These are phyloP conservation scores for Dioszegia aurantiaca DNA, from an alignment of 768 basidiomycete species.

Conservation along the genomic window DNA sequence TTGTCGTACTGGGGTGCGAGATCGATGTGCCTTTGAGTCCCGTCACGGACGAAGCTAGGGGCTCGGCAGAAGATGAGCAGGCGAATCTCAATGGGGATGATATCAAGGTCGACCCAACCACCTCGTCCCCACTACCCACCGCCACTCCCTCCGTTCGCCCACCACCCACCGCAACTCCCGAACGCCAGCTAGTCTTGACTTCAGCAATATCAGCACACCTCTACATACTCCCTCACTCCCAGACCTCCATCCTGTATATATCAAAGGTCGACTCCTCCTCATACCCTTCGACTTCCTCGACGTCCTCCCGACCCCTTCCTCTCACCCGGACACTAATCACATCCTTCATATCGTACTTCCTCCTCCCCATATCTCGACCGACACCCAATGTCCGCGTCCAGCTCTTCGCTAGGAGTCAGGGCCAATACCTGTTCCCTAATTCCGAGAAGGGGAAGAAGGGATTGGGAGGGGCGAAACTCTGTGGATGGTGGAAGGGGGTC, in stretches of 20 bases:
- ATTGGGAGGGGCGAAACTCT: constrained; percentile 72
- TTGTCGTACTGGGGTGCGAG: constrained; percentile 62
- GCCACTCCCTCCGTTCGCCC: not conserved
- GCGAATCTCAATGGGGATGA: not conserved
- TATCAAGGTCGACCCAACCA: no score
- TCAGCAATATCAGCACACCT: constrained; percentile 60
- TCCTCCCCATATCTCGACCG: constrained; percentile 64
- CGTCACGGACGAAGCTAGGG: not conserved
- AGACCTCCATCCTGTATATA: constrained; percentile 74
- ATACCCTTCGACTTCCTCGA: constrained; percentile 60
- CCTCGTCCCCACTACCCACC: not conserved
- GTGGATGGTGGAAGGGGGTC: constrained; percentile 88
- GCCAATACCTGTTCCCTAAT: constrained; percentile 91
- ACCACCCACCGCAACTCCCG: not conserved
- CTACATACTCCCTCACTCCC: constrained; percentile 69
- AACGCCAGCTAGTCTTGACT: constrained; percentile 58
- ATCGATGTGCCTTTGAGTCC: constrained; percentile 15
- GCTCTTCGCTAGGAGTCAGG: constrained; percentile 83
- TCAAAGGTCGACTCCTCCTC: constrained; percentile 95
- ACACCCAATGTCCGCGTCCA: constrained; percentile 68
- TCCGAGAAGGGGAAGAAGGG: constrained; percentile 73
- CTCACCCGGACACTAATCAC: constrained; percentile 65
- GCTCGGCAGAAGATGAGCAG: not conserved
- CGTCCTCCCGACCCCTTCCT: constrained; percentile 58
- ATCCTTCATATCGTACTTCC: constrained; percentile 63